phyloP scores from a whole-genome alignment of 208 protist species.

The Porcisia hertigi region DNA sequence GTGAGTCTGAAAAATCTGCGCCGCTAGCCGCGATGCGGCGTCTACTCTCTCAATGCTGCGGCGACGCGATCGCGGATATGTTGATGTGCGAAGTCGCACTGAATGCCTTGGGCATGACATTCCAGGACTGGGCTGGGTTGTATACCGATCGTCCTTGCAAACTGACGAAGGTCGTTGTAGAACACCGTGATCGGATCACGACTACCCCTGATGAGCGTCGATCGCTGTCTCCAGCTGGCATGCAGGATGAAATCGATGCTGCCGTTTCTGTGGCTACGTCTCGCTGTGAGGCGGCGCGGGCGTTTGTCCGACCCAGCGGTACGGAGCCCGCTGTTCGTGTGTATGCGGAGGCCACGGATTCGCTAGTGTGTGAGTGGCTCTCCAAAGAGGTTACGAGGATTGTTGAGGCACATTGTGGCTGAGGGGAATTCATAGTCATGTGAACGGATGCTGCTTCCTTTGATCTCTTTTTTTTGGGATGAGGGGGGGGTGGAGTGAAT shows the following conservation, averaged over 20 bases:
- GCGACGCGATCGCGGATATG: slow-evolving; percentile 86
- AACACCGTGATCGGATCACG: slow-evolving; percentile 53
- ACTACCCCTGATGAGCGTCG: slow-evolving; percentile 77
- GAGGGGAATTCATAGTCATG: neutral
- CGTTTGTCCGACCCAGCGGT: slow-evolving; percentile 94
- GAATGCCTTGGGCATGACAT: slow-evolving; percentile 35
- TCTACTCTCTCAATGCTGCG: slow-evolving; percentile 83
- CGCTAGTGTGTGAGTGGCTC: slow-evolving; percentile 40
- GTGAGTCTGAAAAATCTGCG: too few species aligned
- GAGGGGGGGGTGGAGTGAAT: too few species aligned
- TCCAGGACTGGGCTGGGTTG: slow-evolving; percentile 47
- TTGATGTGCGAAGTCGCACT: slow-evolving; percentile 76
- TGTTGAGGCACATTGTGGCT: slow-evolving; percentile 47
- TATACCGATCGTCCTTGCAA: slow-evolving; percentile 67
- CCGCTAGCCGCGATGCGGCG: slow-evolving; percentile 12
- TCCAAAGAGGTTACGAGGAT: slow-evolving; percentile 31
- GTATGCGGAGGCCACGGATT: slow-evolving; percentile 74
- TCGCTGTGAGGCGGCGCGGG: slow-evolving; percentile 31
- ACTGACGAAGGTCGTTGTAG: slow-evolving; percentile 59
- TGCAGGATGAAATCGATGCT: slow-evolving; percentile 86
- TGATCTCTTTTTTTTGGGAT: slow-evolving; percentile 2
- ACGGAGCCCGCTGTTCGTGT: slow-evolving; percentile 95
- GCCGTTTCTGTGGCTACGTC: slow-evolving; percentile 38
- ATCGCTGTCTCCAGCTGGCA: slow-evolving; percentile 49
- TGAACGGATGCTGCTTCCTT: slow-evolving; percentile 3